phyloP scores from a whole-genome alignment of 345 rosid genomes.

The Angophora floribunda region DNA sequence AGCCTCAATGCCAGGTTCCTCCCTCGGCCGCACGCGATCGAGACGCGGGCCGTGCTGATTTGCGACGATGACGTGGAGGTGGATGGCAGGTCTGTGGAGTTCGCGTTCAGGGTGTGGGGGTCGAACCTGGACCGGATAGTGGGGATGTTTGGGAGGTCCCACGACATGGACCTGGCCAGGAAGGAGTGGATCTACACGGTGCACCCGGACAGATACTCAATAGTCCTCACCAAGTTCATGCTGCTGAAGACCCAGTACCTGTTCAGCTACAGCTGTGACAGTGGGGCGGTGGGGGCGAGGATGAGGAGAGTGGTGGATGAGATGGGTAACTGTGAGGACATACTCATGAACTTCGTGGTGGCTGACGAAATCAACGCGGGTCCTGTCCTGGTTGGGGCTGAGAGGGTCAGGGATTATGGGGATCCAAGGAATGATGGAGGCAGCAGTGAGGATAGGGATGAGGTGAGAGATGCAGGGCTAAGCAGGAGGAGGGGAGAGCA shows the following conservation, averaged over 20 bases:
- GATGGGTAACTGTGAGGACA: constrained; percentile 12
- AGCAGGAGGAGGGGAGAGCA: constrained; percentile 6
- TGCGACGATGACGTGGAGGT: constrained; percentile 15
- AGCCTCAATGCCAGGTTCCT: constrained; percentile 12
- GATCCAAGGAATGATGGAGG: constrained; percentile 5
- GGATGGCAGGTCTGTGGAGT: constrained; percentile 6
- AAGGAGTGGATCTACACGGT: constrained; percentile 17
- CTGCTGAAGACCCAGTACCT: constrained; percentile 5
- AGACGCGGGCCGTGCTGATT: constrained; percentile 3
- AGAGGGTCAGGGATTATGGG: constrained; percentile 9
- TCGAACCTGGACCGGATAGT: constrained; percentile 2
- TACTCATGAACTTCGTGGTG: constrained; percentile 11
- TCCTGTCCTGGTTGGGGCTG: constrained; percentile 6
- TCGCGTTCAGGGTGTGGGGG: constrained; percentile 6
- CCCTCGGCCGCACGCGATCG: constrained; percentile 1
- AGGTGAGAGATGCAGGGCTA: constrained; percentile 6
- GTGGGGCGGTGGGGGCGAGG: background rate
- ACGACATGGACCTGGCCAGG: constrained; percentile 4
- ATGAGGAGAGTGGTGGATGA: constrained; percentile 7
- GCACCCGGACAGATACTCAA: constrained; percentile 7
- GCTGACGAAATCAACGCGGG: constrained; percentile 3
- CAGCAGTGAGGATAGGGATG: background rate
- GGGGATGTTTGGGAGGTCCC: constrained; percentile 11
- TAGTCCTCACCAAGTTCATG: constrained; percentile 13
- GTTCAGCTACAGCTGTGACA: constrained; percentile 5